Percentiles rank a stretch among this genome's conserved stretches.
phyloP scores from a whole-genome alignment of 805 yeast genomes.

The Dipodascus albidus region DNA sequence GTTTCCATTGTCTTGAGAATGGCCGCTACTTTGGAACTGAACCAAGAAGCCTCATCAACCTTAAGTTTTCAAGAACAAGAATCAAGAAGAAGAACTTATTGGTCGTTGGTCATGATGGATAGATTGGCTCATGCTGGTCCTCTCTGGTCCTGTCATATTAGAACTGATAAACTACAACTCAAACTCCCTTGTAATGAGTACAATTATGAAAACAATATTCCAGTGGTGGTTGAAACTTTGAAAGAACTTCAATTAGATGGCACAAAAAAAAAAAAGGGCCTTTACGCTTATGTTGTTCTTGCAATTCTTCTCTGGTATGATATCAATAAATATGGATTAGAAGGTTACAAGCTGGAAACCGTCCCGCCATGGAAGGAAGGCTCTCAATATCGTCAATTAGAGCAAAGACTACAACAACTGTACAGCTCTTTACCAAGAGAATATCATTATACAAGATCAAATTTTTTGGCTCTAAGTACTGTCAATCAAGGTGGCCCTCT shows the following conservation, averaged over 20 bases:
- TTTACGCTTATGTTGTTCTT: conserved; percentile 13
- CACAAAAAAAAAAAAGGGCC: conserved; percentile 8
- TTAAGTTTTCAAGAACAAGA: conserved; percentile 26
- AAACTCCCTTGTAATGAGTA: conserved; percentile 22
- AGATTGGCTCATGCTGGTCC: conserved; percentile 25
- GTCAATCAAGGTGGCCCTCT: conserved; percentile 20
- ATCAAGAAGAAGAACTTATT: conserved; percentile 24
- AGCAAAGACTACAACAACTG: conserved; percentile 15
- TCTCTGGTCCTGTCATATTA: conserved; percentile 20
- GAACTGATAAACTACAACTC: conserved; percentile 17
- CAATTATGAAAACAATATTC: conserved; percentile 15
- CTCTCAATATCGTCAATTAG: conserved; percentile 17
- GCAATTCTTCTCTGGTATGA: conserved; percentile 16
- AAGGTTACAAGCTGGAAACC: conserved; percentile 12
- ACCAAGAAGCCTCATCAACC: conserved; percentile 18
- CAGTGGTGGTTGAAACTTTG: conserved; percentile 3
- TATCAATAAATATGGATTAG: conserved; percentile 12
- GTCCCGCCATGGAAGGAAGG: conserved; percentile 23
- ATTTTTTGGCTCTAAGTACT: conserved; percentile 17
- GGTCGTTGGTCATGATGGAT: conserved; percentile 27
- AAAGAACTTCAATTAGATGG: conserved; percentile 4
- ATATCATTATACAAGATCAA: conserved; percentile 16
- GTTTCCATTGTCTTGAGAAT: conserved; percentile 26
- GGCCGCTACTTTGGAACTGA: conserved; percentile 23
- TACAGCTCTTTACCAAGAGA: conserved; percentile 16